Percentiles rank a stretch among this genome's conserved stretches.
phyloP scores from a whole-genome alignment of 805 yeast genomes.

The Teunomyces stri region DNA sequence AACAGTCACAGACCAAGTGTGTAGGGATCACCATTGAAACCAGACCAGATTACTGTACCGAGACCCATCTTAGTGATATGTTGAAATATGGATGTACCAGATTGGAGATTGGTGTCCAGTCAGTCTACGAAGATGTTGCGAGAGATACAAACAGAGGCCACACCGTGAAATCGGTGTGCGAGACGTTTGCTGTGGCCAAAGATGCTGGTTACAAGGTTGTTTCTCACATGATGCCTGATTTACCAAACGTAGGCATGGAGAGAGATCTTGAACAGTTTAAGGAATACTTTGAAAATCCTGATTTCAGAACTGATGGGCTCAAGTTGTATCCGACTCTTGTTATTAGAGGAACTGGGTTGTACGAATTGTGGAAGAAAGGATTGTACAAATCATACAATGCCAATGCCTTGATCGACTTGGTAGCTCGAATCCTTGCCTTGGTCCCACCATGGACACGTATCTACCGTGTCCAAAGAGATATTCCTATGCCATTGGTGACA shows the following conservation, averaged over 20 bases:
- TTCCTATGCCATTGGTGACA: conserved; percentile 97
- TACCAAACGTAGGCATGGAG: conserved; percentile 98
- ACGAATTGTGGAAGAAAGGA: conserved; percentile 97
- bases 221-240: conserved; percentile 99
- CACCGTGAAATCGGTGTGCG: conserved; percentile 93
- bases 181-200: conserved; percentile 92
- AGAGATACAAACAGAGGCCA: conserved; percentile 98
- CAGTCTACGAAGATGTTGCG: conserved; percentile 97
- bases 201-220: conserved; percentile 98
- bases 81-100: conserved; percentile 94
- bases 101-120: conserved; percentile 94
- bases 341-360: conserved; percentile 94
- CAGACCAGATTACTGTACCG: conserved; percentile 97
- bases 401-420: conserved; percentile 87
- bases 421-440: conserved; percentile 90
- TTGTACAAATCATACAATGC: conserved; percentile 93
- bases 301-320: conserved; percentile 93
- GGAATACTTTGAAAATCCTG: conserved; percentile 96
- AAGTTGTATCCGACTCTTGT: conserved; percentile 95
- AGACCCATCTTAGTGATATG: conserved; percentile 94
- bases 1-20: conserved; percentile 93
- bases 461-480: conserved; percentile 97
- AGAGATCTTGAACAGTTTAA: conserved; percentile 93
- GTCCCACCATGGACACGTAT: conserved; percentile 99
- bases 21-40: conserved; percentile 98